Evolutionary conservation across 2,329 filamentous ascomycete species (phyloP), one percentile per base, ranked within the genome.

Genomic region (Parastagonospora avenae): DNA sequence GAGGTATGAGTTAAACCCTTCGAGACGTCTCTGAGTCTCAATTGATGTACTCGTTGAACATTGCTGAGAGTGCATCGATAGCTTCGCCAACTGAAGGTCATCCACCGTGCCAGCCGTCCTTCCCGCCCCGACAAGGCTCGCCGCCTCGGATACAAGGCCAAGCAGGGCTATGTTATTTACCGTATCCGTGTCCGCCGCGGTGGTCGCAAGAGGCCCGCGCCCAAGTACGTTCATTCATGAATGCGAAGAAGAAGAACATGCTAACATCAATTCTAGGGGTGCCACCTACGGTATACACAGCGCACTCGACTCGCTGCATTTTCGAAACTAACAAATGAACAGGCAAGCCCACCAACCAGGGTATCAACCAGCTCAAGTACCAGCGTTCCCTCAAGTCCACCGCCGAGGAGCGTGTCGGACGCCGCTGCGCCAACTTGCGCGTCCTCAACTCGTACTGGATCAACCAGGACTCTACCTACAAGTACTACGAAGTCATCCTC

Each of bases 361-460:
- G 94, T 91, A 86, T 99, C 74, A 99, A 99, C 89, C 94, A 99
- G 87, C 92, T 99, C 79, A 99, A 99, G 88, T 99, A 97, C 90
- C 95, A 99, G 88, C 91, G 93, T 80, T 97, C 94, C 69, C 92
- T 97, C 79, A 90, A 89, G 81, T 86, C 93, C 74, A 99, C 94
- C 73, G 95, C 95, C 74, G 95, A 99, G 86, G 94, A 99, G 89
- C 94, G 94, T 90, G 93, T 99, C 78, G 94, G 95, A 76, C 92
- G 92, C 81, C 92, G 93, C 79, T 97, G 92, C 85, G 92, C 92
- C 82, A 99, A 99, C 85, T 83, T 99, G 80, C 92, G 94, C 77
- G 94, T 99, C 77, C 90, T 99, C 76, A 99, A 99, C 90, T 97
- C 93, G 63, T 99, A 99, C 92, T 99, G 95, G 95, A 91, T 99